phyloP scores from a whole-genome alignment of 805 yeast genomes.

The Clavispora vitiphila region DNA sequence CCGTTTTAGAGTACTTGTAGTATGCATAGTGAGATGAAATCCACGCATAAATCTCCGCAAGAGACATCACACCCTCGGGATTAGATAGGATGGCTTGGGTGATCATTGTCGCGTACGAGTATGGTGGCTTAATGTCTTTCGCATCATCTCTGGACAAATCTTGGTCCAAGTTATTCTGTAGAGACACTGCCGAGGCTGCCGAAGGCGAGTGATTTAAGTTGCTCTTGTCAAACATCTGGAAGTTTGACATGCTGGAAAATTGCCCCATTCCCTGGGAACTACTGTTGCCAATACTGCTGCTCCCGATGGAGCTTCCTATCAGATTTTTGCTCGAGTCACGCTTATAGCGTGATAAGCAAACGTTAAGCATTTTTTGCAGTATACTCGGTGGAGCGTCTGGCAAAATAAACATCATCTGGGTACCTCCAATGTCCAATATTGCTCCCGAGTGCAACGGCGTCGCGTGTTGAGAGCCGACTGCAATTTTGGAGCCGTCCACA shows the following conservation, averaged over 20 bases:
- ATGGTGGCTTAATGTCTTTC: constrained; percentile 93
- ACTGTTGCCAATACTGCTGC: constrained; percentile 4
- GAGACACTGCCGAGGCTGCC: constrained; percentile 35
- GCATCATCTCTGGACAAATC: constrained; percentile 87
- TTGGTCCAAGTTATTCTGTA: constrained; percentile 44
- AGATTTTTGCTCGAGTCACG: constrained; percentile 16
- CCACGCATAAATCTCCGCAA: constrained; percentile 91
- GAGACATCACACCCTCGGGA: constrained; percentile 78
- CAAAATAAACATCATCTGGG: constrained; percentile 97
- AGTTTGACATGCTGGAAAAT: constrained; percentile 32
- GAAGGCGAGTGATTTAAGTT: constrained; percentile 34
- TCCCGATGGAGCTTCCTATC: constrained; percentile 12
- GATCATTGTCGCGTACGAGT: constrained; percentile 95
- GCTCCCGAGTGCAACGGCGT: constrained; percentile 79
- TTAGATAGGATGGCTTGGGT: constrained; percentile 93
- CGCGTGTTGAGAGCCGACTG: constrained; percentile 44
- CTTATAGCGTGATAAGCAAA: constrained; percentile 31
- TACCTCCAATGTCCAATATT: constrained; percentile 89
- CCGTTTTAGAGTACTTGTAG: constrained; percentile 86
- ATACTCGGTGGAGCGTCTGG: constrained; percentile 83
- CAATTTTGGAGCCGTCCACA: constrained; percentile 64
- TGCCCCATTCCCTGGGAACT: background rate
- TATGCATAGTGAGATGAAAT: constrained; percentile 84
- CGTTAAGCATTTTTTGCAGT: constrained; percentile 42
- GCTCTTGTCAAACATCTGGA: constrained; percentile 51